Evolutionary conservation across 2,329 filamentous ascomycete species (phyloP), one percentile per base, ranked within the genome.

Genomic region (Emergomyces orientalis): DNA sequence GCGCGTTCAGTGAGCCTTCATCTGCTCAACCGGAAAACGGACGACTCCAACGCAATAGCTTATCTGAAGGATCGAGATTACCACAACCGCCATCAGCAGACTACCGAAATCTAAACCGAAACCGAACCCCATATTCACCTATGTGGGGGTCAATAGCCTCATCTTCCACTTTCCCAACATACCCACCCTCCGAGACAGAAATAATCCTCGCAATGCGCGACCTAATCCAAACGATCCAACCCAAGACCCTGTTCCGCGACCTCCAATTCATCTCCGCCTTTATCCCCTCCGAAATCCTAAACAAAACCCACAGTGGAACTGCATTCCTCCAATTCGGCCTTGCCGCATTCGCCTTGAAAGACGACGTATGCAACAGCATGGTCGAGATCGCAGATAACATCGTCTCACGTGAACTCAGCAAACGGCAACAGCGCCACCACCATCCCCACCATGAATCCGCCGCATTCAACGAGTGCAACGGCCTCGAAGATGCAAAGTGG

Each of bases 291-390:
- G 77, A 82, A 13, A 81, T 81, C 52, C 75, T 87, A 14, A 84
- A 85, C 73, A 82, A 82, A 68, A 82, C 80, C 2, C 80, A 83
- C 19, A 79, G 80, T 60, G 81, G 85, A 47, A 94, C 91, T 68
- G 90, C 92, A 0, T 97, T 97, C 73, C 90, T 91, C 84, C 90
- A 96, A 69, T 88, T 91, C 32, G 91, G 90, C 0, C 82, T 96
- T 6, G 93, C 94, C 0, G 91, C 93, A 1, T 80, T 97, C n/a
- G 85, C 86, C 43, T 82, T 96, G 61, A 97, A 97, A 74, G 86
- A 90, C 67, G 91, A 96, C 67, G 86, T 94, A 4, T 93, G 90
- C 75, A 85, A 87, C 56, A 90, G 89, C 60, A 96, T 89, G 85
- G 84, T 90, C n/a, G 86, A 88, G 70, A 84, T 88, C 55, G 87